phyloP scores from a whole-genome alignment of 306 rosid species.

The Pachyrhizus erosus region DNA sequence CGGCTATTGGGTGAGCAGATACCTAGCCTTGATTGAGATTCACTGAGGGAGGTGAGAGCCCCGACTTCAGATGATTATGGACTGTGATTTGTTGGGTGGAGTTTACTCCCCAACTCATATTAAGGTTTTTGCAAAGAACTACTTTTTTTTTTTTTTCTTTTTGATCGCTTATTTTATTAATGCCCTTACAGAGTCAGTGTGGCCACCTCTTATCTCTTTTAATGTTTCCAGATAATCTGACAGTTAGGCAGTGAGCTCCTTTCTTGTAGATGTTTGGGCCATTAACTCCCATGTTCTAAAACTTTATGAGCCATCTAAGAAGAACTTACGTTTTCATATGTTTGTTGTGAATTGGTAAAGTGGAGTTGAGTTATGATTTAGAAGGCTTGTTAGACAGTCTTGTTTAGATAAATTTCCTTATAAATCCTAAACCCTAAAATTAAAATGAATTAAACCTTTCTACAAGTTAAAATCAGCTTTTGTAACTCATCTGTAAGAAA shows the following conservation, averaged over 20 bases:
- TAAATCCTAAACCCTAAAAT: not conserved
- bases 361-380: not conserved
- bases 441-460: not conserved
- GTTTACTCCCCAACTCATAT: too few species aligned
- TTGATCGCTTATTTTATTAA: not conserved
- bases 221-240: not conserved
- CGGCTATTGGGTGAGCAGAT: too few species aligned
- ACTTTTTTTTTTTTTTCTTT: not conserved
- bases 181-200: not conserved
- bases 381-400: not conserved
- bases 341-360: not conserved
- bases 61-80: too few species aligned
- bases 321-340: not conserved
- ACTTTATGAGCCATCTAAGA: not conserved
- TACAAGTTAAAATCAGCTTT: not conserved
- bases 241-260: not conserved
- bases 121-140: too few species aligned
- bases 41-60: too few species aligned
- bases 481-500: not conserved
- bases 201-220: not conserved
- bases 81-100: too few species aligned
- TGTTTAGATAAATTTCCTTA: not conserved
- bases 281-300: not conserved
- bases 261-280: not conserved
- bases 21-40: too few species aligned